Conservation (phyloP, 2,329 filamentous ascomycete species). For the Epichloe aotearoae region DNA sequence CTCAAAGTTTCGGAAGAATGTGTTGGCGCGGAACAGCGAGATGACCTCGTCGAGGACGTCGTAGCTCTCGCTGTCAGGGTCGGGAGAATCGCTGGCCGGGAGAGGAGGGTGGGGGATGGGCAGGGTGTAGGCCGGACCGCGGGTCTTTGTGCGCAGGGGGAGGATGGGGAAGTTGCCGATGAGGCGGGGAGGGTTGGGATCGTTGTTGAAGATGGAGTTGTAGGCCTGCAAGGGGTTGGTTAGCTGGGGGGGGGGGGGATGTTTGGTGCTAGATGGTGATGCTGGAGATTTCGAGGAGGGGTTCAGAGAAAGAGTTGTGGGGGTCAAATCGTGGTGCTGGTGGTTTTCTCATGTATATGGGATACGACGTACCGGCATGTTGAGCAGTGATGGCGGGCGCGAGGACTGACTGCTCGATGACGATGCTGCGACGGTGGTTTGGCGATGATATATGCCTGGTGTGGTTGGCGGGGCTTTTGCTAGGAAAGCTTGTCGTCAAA, state of each 20-base stretch:
- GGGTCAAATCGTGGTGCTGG: background rate
- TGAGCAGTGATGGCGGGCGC: slow-evolving; percentile 17
- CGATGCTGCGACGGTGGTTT: slow-evolving; percentile 8
- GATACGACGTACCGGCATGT: slow-evolving; percentile 5
- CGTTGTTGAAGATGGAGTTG: slow-evolving; percentile 91
- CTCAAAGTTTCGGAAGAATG: slow-evolving; percentile 98
- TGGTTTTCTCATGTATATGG: background rate
- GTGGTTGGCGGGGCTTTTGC: slow-evolving; percentile 1
- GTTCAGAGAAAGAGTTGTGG: background rate
- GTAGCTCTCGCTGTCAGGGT: slow-evolving; percentile 85
- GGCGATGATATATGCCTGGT: background rate
- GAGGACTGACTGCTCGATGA: slow-evolving; percentile 10
- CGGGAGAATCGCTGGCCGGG: slow-evolving; percentile 48
- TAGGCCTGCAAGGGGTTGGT: slow-evolving; percentile 53
- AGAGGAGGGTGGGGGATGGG: slow-evolving; percentile 44
- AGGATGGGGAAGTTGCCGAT: slow-evolving; percentile 90
- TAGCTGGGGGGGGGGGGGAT: background rate
- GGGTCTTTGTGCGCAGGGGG: slow-evolving; percentile 84
- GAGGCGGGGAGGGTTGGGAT: slow-evolving; percentile 48
- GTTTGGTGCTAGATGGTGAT: background rate
- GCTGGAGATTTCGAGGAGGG: background rate
- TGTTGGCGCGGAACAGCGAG: slow-evolving; percentile 89
- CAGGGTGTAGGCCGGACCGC: slow-evolving; percentile 87
- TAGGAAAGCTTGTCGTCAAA: background rate
- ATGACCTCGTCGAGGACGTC: slow-evolving; percentile 93